A percentile compares a stretch with the other conserved stretches of the same genome.
phyloP scores from a whole-genome alignment of 2,329 filamentous ascomycete species.

The Tolypocladium guangdongense region DNA sequence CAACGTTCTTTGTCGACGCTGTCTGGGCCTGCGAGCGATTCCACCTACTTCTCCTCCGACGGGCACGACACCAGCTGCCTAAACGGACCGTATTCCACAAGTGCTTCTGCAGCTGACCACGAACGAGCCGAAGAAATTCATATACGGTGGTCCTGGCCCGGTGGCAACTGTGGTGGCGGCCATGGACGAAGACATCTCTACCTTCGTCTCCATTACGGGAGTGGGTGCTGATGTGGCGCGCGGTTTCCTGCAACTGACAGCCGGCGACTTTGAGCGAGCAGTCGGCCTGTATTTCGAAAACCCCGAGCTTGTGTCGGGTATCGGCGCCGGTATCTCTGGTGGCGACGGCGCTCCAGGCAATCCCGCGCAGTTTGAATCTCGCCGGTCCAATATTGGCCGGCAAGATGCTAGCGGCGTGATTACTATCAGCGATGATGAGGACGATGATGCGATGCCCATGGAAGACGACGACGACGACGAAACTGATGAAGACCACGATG shows the following conservation, averaged over 20 bases:
- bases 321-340: slow-evolving; percentile 20
- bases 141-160: slow-evolving; percentile 1
- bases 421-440: slow-evolving; percentile 67
- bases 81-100: background rate
- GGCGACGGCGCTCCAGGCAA: slow-evolving; percentile 4
- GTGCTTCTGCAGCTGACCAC: background rate
- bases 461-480: slow-evolving; percentile 12
- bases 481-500: slow-evolving; percentile 25
- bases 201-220: slow-evolving; percentile 75
- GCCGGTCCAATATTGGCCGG: slow-evolving; percentile 15
- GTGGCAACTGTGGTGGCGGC: background rate
- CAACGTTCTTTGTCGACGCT: too few species aligned
- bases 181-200: slow-evolving; percentile 65
- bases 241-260: slow-evolving; percentile 77
- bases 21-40: background rate
- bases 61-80: background rate
- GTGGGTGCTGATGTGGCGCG: slow-evolving; percentile 62
- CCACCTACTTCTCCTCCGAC: background rate
- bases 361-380: slow-evolving; percentile 19
- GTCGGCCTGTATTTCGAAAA: slow-evolving; percentile 86
- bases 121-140: background rate
- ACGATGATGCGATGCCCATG: slow-evolving; percentile 26
- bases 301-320: slow-evolving; percentile 49
- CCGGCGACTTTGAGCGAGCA: slow-evolving; percentile 73
- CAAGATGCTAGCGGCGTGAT: slow-evolving; percentile 38